These are phyloP conservation scores for Sugiyamaella lignohabitans DNA, from an alignment of 805 yeast species.

Conservation along the genomic window DNA sequence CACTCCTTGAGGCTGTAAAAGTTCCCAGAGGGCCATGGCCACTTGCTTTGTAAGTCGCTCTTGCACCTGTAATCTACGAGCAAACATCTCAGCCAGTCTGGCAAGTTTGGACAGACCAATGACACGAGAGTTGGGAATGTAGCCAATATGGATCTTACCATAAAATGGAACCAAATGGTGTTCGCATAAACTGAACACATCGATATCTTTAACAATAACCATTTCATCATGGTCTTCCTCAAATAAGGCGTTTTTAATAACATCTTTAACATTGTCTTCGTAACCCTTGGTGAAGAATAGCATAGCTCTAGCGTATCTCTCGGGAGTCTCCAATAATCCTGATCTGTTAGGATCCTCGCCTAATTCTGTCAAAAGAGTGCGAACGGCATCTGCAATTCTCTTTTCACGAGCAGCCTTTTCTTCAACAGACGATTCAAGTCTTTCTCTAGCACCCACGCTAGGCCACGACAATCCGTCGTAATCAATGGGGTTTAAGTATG, in stretches of 20 bases:
- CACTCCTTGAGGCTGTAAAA: slow-evolving; percentile 90
- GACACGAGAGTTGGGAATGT: slow-evolving; percentile 90
- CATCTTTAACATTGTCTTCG: slow-evolving; percentile 87
- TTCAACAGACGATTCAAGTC: slow-evolving; percentile 64
- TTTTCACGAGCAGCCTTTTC: slow-evolving; percentile 60
- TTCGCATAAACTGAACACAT: slow-evolving; percentile 87
- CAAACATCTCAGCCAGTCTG: slow-evolving; percentile 92
- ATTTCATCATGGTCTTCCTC: slow-evolving; percentile 98
- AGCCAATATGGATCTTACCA: slow-evolving; percentile 97
- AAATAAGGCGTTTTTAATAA: slow-evolving; percentile 89
- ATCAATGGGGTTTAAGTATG: slow-evolving; percentile 80
- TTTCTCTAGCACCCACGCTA: slow-evolving; percentile 68
- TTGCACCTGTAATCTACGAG: slow-evolving; percentile 95
- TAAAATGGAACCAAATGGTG: slow-evolving; percentile 97
- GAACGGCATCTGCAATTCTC: slow-evolving; percentile 81
- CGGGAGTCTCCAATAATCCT: slow-evolving; percentile 91
- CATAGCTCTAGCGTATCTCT: slow-evolving; percentile 95
- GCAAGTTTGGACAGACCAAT: slow-evolving; percentile 91
- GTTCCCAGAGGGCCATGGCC: slow-evolving; percentile 90
- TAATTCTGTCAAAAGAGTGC: slow-evolving; percentile 60
- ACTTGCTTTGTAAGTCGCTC: slow-evolving; percentile 95
- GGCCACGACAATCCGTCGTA: slow-evolving; percentile 95
- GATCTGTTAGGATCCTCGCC: slow-evolving; percentile 90
- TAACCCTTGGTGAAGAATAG: slow-evolving; percentile 93
- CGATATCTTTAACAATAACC: slow-evolving; percentile 96